Evolutionary conservation across 2,329 filamentous ascomycete species (phyloP).

Genomic region (Arthrinium puccinioides): DNA sequence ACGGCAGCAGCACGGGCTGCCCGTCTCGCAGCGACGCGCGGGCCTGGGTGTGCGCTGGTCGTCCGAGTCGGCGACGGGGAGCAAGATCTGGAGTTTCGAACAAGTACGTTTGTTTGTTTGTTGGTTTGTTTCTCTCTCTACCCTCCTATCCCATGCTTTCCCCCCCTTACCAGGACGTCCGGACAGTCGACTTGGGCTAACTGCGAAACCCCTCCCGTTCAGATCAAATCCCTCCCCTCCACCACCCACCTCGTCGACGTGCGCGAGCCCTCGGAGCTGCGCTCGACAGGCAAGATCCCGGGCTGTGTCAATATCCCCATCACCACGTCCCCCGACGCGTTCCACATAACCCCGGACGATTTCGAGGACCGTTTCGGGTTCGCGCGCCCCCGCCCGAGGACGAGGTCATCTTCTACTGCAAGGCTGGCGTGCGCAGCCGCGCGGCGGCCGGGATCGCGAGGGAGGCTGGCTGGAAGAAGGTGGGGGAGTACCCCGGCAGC

Average conservation of each 20-base stretch:
- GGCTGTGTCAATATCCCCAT: conserved; percentile 78
- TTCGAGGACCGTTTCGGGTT: conserved; percentile 82
- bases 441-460: conserved; percentile 71
- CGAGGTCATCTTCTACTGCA: conserved; percentile 83
- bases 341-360: conserved; percentile 68
- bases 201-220: not conserved
- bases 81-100: conserved; percentile 22
- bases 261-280: conserved; percentile 64
- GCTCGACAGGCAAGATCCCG: conserved; percentile 65
- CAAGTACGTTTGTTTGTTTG: conserved; percentile 14
- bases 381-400: conserved; percentile 44
- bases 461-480: conserved; percentile 65
- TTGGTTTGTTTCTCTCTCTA: not conserved
- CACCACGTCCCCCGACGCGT: conserved; percentile 66
- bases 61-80: conserved; percentile 14
- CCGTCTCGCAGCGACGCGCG: too few relatives aligned
- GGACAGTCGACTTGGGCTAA: not conserved
- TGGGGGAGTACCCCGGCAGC: conserved; percentile 67
- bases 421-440: conserved; percentile 75
- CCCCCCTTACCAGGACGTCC: not conserved
- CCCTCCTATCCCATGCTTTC: not conserved
- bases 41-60: conserved; percentile 14
- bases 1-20: too few relatives aligned
- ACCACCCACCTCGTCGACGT: conserved; percentile 42
- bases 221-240: conserved; percentile 1